phyloP scores from a whole-genome alignment of 1,139 yeast genomes.

The Diutina ranongensis region DNA sequence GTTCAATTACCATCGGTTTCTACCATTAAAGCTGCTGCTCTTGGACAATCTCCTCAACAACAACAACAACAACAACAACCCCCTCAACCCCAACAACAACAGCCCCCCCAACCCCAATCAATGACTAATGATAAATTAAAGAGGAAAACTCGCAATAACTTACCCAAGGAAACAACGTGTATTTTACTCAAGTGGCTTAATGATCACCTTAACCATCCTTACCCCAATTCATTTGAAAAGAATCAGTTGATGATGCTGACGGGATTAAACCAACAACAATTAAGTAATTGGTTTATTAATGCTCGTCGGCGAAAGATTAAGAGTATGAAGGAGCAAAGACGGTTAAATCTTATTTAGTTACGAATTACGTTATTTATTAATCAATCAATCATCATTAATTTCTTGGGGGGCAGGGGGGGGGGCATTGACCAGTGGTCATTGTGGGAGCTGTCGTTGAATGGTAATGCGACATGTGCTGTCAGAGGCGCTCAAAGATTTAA shows the following conservation, averaged over 20 bases:
- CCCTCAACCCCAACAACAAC: not conserved
- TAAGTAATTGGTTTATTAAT: conserved; percentile 94
- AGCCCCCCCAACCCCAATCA: not conserved
- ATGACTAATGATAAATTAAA: not conserved
- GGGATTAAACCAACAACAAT: conserved; percentile 82
- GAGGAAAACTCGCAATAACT: conserved; percentile 48
- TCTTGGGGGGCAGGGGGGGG: too few relatives aligned
- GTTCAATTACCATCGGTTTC: not conserved
- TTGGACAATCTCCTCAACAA: too few relatives aligned
- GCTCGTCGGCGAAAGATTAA: conserved; percentile 80
- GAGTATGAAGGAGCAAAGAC: conserved; percentile 7
- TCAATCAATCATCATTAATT: not conserved
- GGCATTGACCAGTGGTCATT: too few relatives aligned
- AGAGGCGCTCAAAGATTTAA: too few relatives aligned
- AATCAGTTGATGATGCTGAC: conserved; percentile 68
- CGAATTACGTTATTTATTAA: conserved; percentile 3
- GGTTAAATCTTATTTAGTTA: conserved; percentile 1
- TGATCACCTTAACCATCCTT: conserved; percentile 82
- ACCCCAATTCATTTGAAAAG: conserved; percentile 88
- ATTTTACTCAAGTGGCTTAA: conserved; percentile 76
- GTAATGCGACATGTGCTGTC: not conserved
- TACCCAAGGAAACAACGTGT: conserved; percentile 83
- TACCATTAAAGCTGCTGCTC: too few relatives aligned
- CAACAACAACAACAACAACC: too few relatives aligned
- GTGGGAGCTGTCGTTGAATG: too few relatives aligned